Evolutionary conservation across 2,329 filamentous ascomycete genomes (phyloP).

Genomic region (Beauveria caledonica): DNA sequence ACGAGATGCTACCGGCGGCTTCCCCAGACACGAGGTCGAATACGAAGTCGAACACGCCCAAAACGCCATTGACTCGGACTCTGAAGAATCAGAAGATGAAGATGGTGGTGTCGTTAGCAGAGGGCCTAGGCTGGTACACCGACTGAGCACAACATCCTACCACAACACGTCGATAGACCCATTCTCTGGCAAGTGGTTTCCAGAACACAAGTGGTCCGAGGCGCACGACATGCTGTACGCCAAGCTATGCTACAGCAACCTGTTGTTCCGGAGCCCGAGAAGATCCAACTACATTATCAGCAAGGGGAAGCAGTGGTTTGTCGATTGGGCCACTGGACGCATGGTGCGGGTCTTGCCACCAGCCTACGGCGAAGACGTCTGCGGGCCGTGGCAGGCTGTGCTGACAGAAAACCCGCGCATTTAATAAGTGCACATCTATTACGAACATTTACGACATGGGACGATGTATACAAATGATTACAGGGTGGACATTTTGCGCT

Average conservation of each 20-base stretch:
- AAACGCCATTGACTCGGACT: slow-evolving; percentile 15
- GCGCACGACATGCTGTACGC: slow-evolving; percentile 52
- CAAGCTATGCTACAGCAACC: slow-evolving; percentile 50
- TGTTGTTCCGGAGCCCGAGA: slow-evolving; percentile 47
- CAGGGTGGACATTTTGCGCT: neutral
- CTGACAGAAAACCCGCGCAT: slow-evolving; percentile 41
- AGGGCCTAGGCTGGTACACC: slow-evolving; percentile 22
- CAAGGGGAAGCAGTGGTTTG: slow-evolving; percentile 49
- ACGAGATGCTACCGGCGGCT: neutral
- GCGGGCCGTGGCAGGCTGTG: slow-evolving; percentile 42
- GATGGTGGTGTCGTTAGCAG: slow-evolving; percentile 11
- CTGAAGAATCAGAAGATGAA: slow-evolving; percentile 13
- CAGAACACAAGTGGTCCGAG: slow-evolving; percentile 45
- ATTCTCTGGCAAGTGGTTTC: slow-evolving; percentile 48
- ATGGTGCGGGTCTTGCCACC: slow-evolving; percentile 47
- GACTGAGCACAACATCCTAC: slow-evolving; percentile 38
- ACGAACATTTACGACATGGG: slow-evolving; percentile 6
- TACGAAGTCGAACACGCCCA: slow-evolving; percentile 9
- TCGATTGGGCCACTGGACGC: slow-evolving; percentile 50
- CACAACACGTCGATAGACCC: slow-evolving; percentile 37
- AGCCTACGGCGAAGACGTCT: slow-evolving; percentile 42
- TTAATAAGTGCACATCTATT: slow-evolving; percentile 17
- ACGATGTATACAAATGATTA: neutral
- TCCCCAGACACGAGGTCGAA: neutral
- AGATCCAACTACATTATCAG: slow-evolving; percentile 51